A percentile compares a stretch with the other conserved stretches of the same genome.
Evolutionary conservation across 2,329 filamentous ascomycete species (phyloP).

Genomic region (Aspergillus persii): DNA sequence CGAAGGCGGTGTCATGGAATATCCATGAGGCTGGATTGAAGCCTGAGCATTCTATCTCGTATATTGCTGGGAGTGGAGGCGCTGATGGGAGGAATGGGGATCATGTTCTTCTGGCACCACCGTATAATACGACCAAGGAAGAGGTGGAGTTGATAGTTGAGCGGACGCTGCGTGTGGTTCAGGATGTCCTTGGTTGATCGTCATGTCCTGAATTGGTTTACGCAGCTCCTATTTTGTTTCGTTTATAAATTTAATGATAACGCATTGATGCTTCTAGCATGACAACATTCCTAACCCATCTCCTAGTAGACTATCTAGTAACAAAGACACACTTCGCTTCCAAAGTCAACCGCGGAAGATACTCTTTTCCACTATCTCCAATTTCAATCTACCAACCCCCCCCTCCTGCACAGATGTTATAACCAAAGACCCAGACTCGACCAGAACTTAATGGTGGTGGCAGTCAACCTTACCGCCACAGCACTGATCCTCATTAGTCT

Average conservation of each 20-base stretch:
- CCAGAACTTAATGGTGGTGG: neutral
- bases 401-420: too few relatives aligned
- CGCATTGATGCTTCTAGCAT: too few relatives aligned
- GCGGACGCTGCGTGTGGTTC: constrained; percentile 41
- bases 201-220: too few relatives aligned
- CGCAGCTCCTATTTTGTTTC: neutral
- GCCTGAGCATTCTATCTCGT: constrained; percentile 43
- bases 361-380: too few relatives aligned
- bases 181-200: constrained; percentile 28
- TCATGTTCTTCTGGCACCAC: constrained; percentile 54
- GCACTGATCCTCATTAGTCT: constrained; percentile 8
- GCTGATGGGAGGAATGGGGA: constrained; percentile 53
- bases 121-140: constrained; percentile 50
- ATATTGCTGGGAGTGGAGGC: constrained; percentile 54
- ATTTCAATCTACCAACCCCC: too few relatives aligned
- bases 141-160: constrained; percentile 53
- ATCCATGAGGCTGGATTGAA: constrained; percentile 47
- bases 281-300: too few relatives aligned
- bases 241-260: neutral
- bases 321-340: too few relatives aligned
- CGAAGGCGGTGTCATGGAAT: constrained; percentile 41
- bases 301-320: too few relatives aligned
- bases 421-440: too few relatives aligned
- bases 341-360: too few relatives aligned
- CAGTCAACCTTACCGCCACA: constrained; percentile 8